Base-by-base conservation (phyloP, 2,329 filamentous ascomycete species). In the Fusarium tuaranense region DNA sequence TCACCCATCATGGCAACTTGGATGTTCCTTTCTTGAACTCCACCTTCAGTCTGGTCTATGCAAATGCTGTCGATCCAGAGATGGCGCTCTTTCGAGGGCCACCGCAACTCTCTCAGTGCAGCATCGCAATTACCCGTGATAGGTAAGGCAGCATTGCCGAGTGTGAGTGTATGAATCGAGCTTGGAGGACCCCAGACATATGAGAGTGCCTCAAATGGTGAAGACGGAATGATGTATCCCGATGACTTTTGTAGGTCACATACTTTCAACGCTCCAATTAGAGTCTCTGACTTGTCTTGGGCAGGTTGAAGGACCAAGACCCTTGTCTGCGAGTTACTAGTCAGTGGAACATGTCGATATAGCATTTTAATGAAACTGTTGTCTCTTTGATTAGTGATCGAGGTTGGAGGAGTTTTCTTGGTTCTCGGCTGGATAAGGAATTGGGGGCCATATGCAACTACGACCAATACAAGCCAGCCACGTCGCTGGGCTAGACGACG, bases 1-100 rank as follows among this genome's bases (percentile, higher is more conserved):
- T 41, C 57, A 3, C 57, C 57, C 57, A 59, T 59, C 57, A 59
- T 59, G 7, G 57, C 57, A 38, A 59, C 57, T 41, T 59, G 36
- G 2, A 27, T 27, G 16, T 41, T 59, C 16, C 36, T 59, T 27
- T 59, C 57, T 6, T 41, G 20, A 5, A 38, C n/a, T 6, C 57
- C 36, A n/a, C 10, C 20, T 2, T 34, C 34, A 4, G 57, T 59
- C 36, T 59, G 22, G 22, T 59, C 57, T 3, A 59, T 59, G 2
- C 57, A 59, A n/a, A 59, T 41, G 20, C 34, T 27, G 22, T 59
- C 57, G 8, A 59, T 59, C 57, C 57, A 59, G 2, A 59, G 36
- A 27, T 39, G 34, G 7, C 36, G 57, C 10, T 41, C 57, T 25
- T 30, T n/a, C 8, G 16, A 13, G 16, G 16, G 7, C 36, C 57